Evolutionary conservation across 106 monocot species (phyloP).

Genomic region (Dactylorhiza incarnata): DNA sequence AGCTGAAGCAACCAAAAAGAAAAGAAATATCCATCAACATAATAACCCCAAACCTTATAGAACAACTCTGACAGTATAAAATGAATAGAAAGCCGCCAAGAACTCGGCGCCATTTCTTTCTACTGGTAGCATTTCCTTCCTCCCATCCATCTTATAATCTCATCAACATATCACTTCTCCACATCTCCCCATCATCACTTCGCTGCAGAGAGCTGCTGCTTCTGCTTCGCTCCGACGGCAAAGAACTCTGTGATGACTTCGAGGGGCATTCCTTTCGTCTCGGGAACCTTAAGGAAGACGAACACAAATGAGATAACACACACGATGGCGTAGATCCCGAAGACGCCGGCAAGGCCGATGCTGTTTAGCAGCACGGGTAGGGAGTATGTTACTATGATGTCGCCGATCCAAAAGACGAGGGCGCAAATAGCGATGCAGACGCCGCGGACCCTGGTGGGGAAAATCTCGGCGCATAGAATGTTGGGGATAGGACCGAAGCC

Average conservation of each 20-base stretch:
- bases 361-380: slow-evolving; percentile 38
- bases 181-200: neutral
- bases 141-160: neutral
- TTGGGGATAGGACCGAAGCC: slow-evolving; percentile 59
- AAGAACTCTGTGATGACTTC: slow-evolving; percentile 56
- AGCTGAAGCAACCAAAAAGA: neutral
- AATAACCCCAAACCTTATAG: neutral
- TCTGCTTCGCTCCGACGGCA: slow-evolving; percentile 24
- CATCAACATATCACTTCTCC: neutral
- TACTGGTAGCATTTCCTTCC: neutral
- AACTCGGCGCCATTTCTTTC: neutral
- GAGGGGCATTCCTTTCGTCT: slow-evolving; percentile 53
- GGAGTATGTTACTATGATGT: slow-evolving; percentile 47
- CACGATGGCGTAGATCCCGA: slow-evolving; percentile 32
- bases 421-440: slow-evolving; percentile 45
- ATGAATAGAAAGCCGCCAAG: neutral
- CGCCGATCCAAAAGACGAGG: slow-evolving; percentile 36
- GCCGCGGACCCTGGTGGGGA: slow-evolving; percentile 44
- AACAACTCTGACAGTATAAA: neutral
- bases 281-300: slow-evolving; percentile 39
- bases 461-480: slow-evolving; percentile 47
- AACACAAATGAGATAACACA: slow-evolving; percentile 30
- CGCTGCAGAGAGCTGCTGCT: neutral
- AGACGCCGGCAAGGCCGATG: slow-evolving; percentile 44
- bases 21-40: neutral